Conservation (phyloP, 495 filamentous ascomycete species). For the Trichoderma virens region DNA sequence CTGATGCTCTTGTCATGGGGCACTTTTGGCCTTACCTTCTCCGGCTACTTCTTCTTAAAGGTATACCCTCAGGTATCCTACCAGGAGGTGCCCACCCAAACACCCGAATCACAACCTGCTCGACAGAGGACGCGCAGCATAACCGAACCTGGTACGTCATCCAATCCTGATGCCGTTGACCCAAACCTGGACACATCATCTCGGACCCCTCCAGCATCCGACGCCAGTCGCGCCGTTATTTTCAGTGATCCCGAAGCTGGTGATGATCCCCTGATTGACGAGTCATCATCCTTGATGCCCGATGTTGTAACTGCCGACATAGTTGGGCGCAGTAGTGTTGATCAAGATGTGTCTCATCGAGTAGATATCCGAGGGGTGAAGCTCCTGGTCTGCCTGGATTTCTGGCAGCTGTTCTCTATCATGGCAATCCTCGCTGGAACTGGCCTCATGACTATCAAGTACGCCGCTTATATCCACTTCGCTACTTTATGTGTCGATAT, state of each 20-base stretch:
- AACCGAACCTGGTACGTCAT: slow-evolving; percentile 59
- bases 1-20: slow-evolving; percentile 72
- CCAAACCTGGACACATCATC: background rate
- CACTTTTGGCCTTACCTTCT: slow-evolving; percentile 66
- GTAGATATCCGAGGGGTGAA: slow-evolving; percentile 84
- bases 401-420: slow-evolving; percentile 81
- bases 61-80: slow-evolving; percentile 65
- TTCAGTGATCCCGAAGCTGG: slow-evolving; percentile 10
- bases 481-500: background rate
- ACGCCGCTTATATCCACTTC: slow-evolving; percentile 28
- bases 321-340: slow-evolving; percentile 43
- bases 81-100: slow-evolving; percentile 47
- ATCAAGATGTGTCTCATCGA: slow-evolving; percentile 53
- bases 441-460: slow-evolving; percentile 99
- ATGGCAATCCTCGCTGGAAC: slow-evolving; percentile 87
- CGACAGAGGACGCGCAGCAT: background rate
- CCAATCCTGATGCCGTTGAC: background rate
- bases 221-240: slow-evolving; percentile 1
- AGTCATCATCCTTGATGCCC: slow-evolving; percentile 64
- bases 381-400: slow-evolving; percentile 68
- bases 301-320: slow-evolving; percentile 38
- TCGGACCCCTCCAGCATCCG: background rate
- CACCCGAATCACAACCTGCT: background rate
- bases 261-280: slow-evolving; percentile 46
- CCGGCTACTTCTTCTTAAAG: slow-evolving; percentile 73